Conservation (phyloP, 2,329 filamentous ascomycete species). For the Neoarthrinium moseri region DNA sequence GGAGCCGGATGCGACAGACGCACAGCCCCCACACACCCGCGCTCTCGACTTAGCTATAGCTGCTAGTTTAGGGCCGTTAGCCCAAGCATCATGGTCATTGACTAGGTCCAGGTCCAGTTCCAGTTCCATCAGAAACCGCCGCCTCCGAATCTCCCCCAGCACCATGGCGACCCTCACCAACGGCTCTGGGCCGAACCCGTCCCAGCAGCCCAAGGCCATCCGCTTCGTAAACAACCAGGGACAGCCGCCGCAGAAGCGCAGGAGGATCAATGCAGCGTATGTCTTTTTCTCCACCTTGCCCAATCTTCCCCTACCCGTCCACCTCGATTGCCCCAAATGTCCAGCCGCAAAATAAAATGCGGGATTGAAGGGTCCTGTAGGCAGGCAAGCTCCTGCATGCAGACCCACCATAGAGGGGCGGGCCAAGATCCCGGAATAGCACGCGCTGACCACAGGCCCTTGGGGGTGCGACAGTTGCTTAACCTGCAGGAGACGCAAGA, state of each 20-base stretch:
- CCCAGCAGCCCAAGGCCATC: conserved; percentile 58
- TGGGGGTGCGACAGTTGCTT: conserved; percentile 52
- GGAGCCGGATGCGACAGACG: not conserved
- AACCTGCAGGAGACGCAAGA: conserved; percentile 75
- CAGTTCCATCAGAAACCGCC: not conserved
- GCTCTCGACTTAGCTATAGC: too few relatives aligned
- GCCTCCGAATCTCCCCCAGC: not conserved
- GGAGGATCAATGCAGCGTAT: conserved; percentile 77
- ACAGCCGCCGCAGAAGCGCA: conserved; percentile 74
- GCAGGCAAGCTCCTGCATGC: conserved; percentile 3
- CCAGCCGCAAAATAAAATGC: not conserved
- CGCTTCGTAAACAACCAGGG: conserved; percentile 83
- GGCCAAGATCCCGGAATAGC: not conserved
- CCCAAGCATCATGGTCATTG: conserved; percentile 6
- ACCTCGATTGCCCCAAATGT: not conserved
- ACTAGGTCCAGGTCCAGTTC: too few relatives aligned
- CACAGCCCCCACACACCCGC: too few relatives aligned
- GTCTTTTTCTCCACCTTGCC: conserved; percentile 31
- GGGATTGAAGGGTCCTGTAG: not conserved
- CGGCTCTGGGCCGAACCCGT: conserved; percentile 25
- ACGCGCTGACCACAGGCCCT: conserved; percentile 14
- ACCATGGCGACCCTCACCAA: conserved; percentile 48
- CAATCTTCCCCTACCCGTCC: conserved; percentile 7
- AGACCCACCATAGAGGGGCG: conserved; percentile 10
- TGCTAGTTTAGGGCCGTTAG: not conserved